Conservation (phyloP, 2,329 filamentous ascomycete genomes). For the Capronia americana region DNA sequence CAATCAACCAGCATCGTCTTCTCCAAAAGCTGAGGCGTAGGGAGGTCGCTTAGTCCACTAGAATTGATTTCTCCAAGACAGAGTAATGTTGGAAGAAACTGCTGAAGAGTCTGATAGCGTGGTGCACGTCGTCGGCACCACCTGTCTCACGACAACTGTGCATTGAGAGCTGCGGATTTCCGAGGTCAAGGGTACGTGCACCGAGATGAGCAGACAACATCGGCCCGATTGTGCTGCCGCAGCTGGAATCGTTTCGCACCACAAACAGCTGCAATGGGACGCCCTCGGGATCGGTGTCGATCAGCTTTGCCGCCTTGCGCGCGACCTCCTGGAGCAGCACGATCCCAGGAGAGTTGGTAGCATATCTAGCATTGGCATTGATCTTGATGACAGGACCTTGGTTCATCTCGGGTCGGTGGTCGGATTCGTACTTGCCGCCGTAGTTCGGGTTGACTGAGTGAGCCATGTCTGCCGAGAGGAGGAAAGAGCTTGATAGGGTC, state of each 20-base stretch:
- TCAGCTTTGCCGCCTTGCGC: constrained; percentile 59
- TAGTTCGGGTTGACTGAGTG: constrained; percentile 98
- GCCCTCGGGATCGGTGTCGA: constrained; percentile 62
- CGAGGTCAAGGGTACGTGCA: constrained; percentile 85
- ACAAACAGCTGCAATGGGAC: constrained; percentile 96
- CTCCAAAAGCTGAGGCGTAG: constrained; percentile 68
- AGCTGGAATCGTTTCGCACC: constrained; percentile 91
- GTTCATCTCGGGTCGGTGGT: constrained; percentile 94
- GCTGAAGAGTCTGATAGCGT: constrained; percentile 84
- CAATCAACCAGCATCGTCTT: constrained; percentile 43
- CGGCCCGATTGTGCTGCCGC: constrained; percentile 96
- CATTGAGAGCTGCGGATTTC: constrained; percentile 95
- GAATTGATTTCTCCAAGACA: constrained; percentile 79
- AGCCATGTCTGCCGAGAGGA: constrained; percentile 96
- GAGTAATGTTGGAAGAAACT: constrained; percentile 86
- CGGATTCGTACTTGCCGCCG: constrained; percentile 83
- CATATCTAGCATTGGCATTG: constrained; percentile 96
- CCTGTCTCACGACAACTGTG: constrained; percentile 95
- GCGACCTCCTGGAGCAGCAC: constrained; percentile 90
- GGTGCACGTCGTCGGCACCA: constrained; percentile 83
- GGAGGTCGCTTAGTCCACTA: constrained; percentile 69
- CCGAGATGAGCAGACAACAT: constrained; percentile 89
- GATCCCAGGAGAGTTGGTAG: constrained; percentile 94
- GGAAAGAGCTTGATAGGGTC: constrained; percentile 86
- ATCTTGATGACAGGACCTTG: constrained; percentile 96